Conservation (phyloP, 1,284 basidiomycete species). For the Farysia itapuensis region DNA sequence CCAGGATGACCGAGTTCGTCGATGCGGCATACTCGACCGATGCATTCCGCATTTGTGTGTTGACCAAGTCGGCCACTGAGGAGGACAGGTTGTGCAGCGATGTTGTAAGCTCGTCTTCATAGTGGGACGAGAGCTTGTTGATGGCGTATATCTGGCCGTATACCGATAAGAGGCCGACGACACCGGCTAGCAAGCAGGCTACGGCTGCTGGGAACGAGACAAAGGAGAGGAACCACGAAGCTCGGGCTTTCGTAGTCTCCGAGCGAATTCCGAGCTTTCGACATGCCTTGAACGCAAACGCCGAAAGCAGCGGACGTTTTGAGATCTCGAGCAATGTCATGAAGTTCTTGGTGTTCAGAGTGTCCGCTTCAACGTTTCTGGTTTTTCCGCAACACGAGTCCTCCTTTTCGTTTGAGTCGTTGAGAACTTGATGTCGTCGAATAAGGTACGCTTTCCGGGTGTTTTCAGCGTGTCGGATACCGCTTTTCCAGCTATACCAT, state of each 20-base stretch:
- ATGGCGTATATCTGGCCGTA: slow-evolving; percentile 75
- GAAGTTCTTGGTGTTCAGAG: slow-evolving; percentile 18
- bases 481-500: slow-evolving; percentile 38
- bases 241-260: slow-evolving; percentile 6
- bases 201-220: slow-evolving; percentile 86
- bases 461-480: slow-evolving; percentile 20
- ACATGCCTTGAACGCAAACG: slow-evolving; percentile 11
- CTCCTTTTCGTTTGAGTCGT: background rate
- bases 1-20: slow-evolving; percentile 73
- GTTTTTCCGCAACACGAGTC: too few species aligned
- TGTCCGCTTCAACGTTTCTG: background rate
- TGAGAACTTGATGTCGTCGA: background rate
- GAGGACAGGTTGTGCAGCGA: slow-evolving; percentile 69
- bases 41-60: slow-evolving; percentile 76
- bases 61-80: slow-evolving; percentile 74
- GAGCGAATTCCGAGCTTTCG: slow-evolving; percentile 16
- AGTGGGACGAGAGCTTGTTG: slow-evolving; percentile 31
- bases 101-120: slow-evolving; percentile 9
- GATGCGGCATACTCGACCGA: slow-evolving; percentile 70
- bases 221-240: slow-evolving; percentile 82
- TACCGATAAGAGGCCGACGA: slow-evolving; percentile 85
- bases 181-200: slow-evolving; percentile 82
- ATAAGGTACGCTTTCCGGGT: slow-evolving; percentile 31
- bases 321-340: slow-evolving; percentile 34
- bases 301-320: slow-evolving; percentile 38